These are phyloP conservation scores for Clarireedia sp. DNA, from an alignment of 2,329 filamentous ascomycete genomes.

Conservation along the genomic window DNA sequence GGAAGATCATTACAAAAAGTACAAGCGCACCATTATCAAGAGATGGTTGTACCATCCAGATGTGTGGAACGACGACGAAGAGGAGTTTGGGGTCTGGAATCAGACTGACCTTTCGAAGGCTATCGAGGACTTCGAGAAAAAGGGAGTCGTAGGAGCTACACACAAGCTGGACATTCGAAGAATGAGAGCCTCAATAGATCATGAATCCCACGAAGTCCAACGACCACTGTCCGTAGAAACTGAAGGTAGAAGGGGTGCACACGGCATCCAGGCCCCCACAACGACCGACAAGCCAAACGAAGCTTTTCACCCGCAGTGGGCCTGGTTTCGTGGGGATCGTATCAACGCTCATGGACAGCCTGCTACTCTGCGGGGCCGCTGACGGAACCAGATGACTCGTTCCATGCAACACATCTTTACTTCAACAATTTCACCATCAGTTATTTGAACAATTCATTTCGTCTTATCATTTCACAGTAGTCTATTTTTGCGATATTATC, in stretches of 20 bases:
- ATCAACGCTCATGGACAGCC: neutral
- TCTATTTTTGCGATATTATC: too few relatives aligned
- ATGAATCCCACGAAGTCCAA: neutral
- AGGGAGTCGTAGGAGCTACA: neutral
- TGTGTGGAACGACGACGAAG: neutral
- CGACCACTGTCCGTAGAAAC: neutral
- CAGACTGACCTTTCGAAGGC: conserved; percentile 9
- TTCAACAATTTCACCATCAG: too few relatives aligned
- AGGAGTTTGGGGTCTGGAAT: conserved; percentile 10
- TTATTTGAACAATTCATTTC: too few relatives aligned
- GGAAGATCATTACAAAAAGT: conserved; percentile 22
- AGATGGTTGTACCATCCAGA: conserved; percentile 12
- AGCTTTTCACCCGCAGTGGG: neutral
- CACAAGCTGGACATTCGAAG: neutral
- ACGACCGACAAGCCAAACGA: neutral
- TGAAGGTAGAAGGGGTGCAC: neutral
- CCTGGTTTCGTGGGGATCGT: neutral
- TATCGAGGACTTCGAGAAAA: neutral
- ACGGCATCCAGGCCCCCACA: neutral
- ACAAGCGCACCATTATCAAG: conserved; percentile 18
- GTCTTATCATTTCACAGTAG: too few relatives aligned
- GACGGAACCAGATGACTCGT: neutral
- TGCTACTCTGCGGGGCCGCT: neutral
- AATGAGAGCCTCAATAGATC: neutral
- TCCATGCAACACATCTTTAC: too few relatives aligned